Evolutionary conservation across 306 rosid genomes (phyloP).

Genomic region (Glycyrrhiza uralensis): DNA sequence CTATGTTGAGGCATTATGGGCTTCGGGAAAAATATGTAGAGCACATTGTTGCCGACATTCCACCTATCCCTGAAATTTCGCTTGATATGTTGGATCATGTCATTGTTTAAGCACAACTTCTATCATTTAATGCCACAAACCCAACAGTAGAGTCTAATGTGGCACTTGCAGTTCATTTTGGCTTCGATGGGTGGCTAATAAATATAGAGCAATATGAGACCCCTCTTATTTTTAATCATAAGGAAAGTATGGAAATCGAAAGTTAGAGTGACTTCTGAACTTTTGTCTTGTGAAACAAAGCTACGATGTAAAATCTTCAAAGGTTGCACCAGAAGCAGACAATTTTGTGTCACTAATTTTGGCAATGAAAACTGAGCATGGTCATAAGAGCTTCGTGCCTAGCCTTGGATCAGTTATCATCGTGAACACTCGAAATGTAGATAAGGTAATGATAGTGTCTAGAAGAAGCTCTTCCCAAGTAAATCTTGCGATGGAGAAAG

Average conservation of each 20-base stretch:
- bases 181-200: no score
- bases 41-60: no score
- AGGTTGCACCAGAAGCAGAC: slow-evolving; percentile 39
- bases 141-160: no score
- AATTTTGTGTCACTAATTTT: slow-evolving; percentile 35
- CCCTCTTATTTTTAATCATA: slow-evolving; percentile 21
- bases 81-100: no score
- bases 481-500: slow-evolving; percentile 77
- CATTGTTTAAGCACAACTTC: no score
- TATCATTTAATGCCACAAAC: no score
- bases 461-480: slow-evolving; percentile 89
- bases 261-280: slow-evolving; percentile 40
- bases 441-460: slow-evolving; percentile 80
- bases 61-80: no score
- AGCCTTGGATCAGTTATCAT: slow-evolving; percentile 54
- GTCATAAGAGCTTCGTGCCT: slow-evolving; percentile 35
- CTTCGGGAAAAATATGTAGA: no score
- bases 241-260: slow-evolving; percentile 35
- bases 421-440: slow-evolving; percentile 70
- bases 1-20: no score
- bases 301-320: slow-evolving; percentile 29
- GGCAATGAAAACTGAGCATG: slow-evolving; percentile 34
- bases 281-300: slow-evolving; percentile 40
- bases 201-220: no score
- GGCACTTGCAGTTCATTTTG: no score